Conservation (phyloP, 345 rosid species). For the Brassica napus region DNA sequence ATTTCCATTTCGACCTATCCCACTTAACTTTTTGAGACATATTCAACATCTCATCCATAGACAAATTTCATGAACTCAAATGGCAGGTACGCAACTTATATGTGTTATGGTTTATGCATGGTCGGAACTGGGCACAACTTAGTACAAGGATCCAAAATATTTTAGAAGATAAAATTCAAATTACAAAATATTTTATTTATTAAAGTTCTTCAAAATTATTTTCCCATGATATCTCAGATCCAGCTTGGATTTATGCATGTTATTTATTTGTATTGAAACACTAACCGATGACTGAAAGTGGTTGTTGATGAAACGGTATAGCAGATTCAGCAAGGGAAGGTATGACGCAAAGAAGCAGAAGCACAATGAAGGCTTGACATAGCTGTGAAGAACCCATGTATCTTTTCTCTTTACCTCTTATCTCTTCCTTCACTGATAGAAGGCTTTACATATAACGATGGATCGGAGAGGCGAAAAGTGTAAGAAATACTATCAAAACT, state of each 20-base stretch:
- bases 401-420: not conserved
- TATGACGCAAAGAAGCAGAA: constrained; percentile 11
- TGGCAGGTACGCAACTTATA: not conserved
- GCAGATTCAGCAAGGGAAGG: not conserved
- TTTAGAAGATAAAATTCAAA: too few relatives aligned
- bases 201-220: too few relatives aligned
- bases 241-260: too few relatives aligned
- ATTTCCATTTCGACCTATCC: not conserved
- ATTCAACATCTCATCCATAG: not conserved
- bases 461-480: not conserved
- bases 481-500: not conserved
- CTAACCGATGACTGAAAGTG: constrained; percentile 4
- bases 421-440: not conserved
- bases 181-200: too few relatives aligned
- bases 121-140: too few relatives aligned
- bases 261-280: not conserved
- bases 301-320: not conserved
- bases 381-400: not conserved
- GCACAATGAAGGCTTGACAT: constrained; percentile 2
- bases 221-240: too few relatives aligned
- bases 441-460: not conserved
- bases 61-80: not conserved
- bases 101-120: not conserved
- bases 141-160: too few relatives aligned
- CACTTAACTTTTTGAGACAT: not conserved